A percentile compares a stretch with the other conserved stretches of the same genome.
phyloP scores from a whole-genome alignment of 2,329 filamentous ascomycete species.

The Colletotrichum falcatum region DNA sequence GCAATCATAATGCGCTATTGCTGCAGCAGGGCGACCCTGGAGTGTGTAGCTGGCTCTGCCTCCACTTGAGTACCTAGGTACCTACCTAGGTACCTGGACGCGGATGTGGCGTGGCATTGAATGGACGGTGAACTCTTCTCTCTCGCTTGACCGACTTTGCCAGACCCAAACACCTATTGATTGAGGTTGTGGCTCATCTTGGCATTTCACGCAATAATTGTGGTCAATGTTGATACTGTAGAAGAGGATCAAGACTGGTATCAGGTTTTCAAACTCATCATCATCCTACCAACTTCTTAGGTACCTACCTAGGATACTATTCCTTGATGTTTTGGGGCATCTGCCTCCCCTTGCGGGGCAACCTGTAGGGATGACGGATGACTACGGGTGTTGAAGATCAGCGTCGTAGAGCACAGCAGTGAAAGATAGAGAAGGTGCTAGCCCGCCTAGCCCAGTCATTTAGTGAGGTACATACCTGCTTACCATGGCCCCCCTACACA shows the following conservation, averaged over 20 bases:
- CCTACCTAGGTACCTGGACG: no score
- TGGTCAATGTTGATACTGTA: not conserved
- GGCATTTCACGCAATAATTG: not conserved
- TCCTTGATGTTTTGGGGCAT: not conserved
- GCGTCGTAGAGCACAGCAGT: not conserved
- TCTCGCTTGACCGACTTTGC: not conserved
- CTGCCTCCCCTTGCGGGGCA: not conserved
- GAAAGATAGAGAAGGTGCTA: slow-evolving; percentile 10
- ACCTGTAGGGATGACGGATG: not conserved
- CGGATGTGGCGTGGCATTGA: not conserved
- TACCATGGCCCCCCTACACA: not conserved
- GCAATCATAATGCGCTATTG: not conserved
- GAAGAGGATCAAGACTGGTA: not conserved
- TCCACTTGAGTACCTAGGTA: not conserved
- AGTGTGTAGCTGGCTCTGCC: not conserved
- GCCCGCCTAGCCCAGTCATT: not conserved
- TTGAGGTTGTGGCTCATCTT: not conserved
- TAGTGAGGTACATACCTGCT: not conserved
- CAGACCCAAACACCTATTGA: not conserved
- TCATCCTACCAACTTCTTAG: not conserved
- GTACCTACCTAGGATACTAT: not conserved
- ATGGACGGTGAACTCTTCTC: not conserved
- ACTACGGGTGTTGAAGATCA: not conserved
- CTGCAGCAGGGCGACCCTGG: not conserved
- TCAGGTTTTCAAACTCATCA: not conserved